phyloP scores from a whole-genome alignment of 1,139 yeast species.

The Debaryomycetaceae sp. region DNA sequence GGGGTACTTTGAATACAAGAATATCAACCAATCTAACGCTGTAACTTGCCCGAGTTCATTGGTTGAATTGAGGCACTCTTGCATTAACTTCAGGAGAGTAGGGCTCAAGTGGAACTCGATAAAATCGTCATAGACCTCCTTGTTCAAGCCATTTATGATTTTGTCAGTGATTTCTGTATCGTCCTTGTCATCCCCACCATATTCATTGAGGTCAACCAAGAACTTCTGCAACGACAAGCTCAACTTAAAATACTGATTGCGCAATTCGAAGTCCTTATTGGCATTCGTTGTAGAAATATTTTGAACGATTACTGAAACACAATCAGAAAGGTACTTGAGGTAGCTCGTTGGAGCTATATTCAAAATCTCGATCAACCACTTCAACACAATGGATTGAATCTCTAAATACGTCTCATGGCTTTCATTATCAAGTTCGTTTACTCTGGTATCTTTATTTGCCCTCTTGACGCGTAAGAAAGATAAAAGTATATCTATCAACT shows the following conservation, averaged over 20 bases:
- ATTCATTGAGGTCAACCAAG: constrained; percentile 28
- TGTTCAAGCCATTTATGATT: constrained; percentile 29
- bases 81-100: constrained; percentile 33
- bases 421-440: constrained; percentile 31
- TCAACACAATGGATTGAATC: constrained; percentile 74
- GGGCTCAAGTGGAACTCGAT: constrained; percentile 35
- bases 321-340: constrained; percentile 52
- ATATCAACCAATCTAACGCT: constrained; percentile 86
- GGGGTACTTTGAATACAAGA: constrained; percentile 75
- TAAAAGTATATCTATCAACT: constrained; percentile 74
- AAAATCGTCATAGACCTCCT: constrained; percentile 40
- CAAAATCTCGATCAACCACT: constrained; percentile 78
- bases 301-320: constrained; percentile 36
- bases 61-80: constrained; percentile 33
- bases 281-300: constrained; percentile 37
- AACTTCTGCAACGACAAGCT: constrained; percentile 34
- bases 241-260: constrained; percentile 36
- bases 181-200: constrained; percentile 8
- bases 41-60: constrained; percentile 82
- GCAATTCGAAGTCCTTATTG: constrained; percentile 37
- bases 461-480: constrained; percentile 65
- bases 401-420: constrained; percentile 57
- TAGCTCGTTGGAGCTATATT: constrained; percentile 76
- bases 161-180: constrained; percentile 10
- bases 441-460: constrained; percentile 15